These are phyloP conservation scores for Fusarium tjaetaba DNA, from an alignment of 2,329 filamentous ascomycete genomes.

Conservation along the genomic window DNA sequence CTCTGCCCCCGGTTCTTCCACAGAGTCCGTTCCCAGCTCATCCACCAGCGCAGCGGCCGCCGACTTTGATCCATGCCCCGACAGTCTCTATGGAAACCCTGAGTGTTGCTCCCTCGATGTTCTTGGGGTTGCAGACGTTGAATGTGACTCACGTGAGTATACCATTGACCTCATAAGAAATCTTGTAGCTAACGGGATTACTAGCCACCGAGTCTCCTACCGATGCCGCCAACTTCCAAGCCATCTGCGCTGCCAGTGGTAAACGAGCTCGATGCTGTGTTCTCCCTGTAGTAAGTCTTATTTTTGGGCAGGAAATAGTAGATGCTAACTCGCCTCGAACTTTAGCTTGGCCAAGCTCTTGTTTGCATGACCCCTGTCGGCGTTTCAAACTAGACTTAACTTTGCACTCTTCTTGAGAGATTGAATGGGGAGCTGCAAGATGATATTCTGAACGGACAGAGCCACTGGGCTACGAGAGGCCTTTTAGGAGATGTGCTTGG, in stretches of 20 bases:
- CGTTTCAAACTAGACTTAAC: background rate
- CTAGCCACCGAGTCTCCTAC: background rate
- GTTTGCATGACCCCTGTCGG: background rate
- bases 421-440: no score
- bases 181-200: accelerated
- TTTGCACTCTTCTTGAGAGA: no score
- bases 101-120: background rate
- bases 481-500: no score
- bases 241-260: background rate
- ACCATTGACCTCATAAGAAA: accelerated
- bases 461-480: no score
- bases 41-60: background rate
- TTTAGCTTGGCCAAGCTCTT: background rate
- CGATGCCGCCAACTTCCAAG: background rate
- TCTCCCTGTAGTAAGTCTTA: background rate
- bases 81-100: background rate
- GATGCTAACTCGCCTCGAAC: background rate
- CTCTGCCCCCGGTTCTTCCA: background rate
- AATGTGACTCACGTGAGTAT: background rate
- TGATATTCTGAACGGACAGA: no score
- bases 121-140: background rate
- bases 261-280: background rate
- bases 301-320: accelerated
- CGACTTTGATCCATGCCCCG: background rate
- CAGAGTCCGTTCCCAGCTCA: background rate